These are phyloP conservation scores for Areca catechu DNA, from an alignment of 176 grass and related monocot species.

Conservation along the genomic window DNA sequence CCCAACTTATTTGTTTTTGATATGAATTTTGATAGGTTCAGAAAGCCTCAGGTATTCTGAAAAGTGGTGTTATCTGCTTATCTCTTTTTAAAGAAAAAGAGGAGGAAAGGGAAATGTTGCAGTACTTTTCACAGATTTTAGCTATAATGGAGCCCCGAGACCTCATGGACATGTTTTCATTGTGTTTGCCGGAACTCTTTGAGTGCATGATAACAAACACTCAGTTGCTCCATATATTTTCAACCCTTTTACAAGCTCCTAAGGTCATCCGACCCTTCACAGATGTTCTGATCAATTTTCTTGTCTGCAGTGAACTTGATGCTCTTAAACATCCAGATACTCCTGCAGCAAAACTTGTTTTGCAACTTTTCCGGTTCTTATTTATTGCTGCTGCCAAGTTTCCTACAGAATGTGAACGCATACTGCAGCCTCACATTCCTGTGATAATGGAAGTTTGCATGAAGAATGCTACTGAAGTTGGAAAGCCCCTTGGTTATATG, in stretches of 20 bases:
- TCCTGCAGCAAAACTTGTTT: constrained; percentile 87
- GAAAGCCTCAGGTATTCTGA: constrained; percentile 87
- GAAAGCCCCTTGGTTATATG: constrained; percentile 99
- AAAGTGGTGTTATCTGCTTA: constrained; percentile 88
- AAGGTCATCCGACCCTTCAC: constrained; percentile 89
- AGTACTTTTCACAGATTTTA: constrained; percentile 85
- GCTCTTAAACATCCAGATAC: constrained; percentile 89
- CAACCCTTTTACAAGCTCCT: constrained; percentile 72
- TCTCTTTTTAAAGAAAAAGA: constrained; percentile 94
- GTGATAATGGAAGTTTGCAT: constrained; percentile 98
- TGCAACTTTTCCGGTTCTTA: constrained; percentile 88
- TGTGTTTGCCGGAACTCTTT: constrained; percentile 93
- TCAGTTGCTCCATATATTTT: constrained; percentile 93
- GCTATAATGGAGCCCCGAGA: constrained; percentile 96
- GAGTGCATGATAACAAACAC: constrained; percentile 87
- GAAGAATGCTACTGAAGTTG: constrained; percentile 91
- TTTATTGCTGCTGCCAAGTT: constrained; percentile 88
- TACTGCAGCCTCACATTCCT: constrained; percentile 88
- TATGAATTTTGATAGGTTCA: constrained; percentile 56
- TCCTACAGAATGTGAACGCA: constrained; percentile 73
- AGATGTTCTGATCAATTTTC: constrained; percentile 95
- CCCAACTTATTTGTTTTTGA: constrained; percentile 16
- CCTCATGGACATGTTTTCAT: constrained; percentile 98
- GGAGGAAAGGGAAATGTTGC: constrained; percentile 89
- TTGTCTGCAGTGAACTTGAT: constrained; percentile 91